Conservation (phyloP, 768 basidiomycete species). For the Leccinum sublutescens region DNA sequence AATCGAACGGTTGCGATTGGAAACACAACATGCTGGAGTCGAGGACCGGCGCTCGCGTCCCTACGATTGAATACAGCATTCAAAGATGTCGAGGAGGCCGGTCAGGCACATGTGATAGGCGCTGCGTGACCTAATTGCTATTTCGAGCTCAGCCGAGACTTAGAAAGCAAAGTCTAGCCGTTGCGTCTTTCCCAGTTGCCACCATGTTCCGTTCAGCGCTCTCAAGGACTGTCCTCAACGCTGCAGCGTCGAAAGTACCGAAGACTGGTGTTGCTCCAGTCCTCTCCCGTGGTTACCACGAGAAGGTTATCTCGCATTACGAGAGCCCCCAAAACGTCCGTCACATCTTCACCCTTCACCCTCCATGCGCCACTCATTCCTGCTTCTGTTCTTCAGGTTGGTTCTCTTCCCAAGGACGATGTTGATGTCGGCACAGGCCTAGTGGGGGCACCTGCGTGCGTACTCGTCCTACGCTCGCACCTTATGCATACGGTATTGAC, state of each 20-base stretch:
- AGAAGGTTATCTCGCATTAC: slow-evolving; percentile 97
- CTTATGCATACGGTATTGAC: slow-evolving; percentile 15
- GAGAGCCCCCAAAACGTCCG: slow-evolving; percentile 95
- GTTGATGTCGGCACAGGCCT: slow-evolving; percentile 94
- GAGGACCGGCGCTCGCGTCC: no score
- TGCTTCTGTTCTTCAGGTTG: slow-evolving; percentile 59
- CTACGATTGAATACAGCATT: neutral
- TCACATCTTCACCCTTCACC: slow-evolving; percentile 34
- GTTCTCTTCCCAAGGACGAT: slow-evolving; percentile 91
- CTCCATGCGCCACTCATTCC: slow-evolving; percentile 50
- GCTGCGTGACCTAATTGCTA: neutral
- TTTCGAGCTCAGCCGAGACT: slow-evolving; percentile 26
- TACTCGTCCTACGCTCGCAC: slow-evolving; percentile 16
- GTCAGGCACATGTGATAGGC: no score
- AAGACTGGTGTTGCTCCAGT: slow-evolving; percentile 47
- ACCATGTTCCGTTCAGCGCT: slow-evolving; percentile 72
- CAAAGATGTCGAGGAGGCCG: no score
- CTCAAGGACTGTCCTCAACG: slow-evolving; percentile 46
- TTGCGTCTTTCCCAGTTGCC: slow-evolving; percentile 30
- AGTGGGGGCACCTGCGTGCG: slow-evolving; percentile 95
- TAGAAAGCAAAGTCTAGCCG: slow-evolving; percentile 4
- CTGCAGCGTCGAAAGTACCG: slow-evolving; percentile 42
- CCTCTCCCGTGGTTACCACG: slow-evolving; percentile 77
- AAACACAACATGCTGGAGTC: no score
- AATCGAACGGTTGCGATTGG: no score